Conservation (phyloP, 495 filamentous ascomycete genomes). For the Penicillium taxi region DNA sequence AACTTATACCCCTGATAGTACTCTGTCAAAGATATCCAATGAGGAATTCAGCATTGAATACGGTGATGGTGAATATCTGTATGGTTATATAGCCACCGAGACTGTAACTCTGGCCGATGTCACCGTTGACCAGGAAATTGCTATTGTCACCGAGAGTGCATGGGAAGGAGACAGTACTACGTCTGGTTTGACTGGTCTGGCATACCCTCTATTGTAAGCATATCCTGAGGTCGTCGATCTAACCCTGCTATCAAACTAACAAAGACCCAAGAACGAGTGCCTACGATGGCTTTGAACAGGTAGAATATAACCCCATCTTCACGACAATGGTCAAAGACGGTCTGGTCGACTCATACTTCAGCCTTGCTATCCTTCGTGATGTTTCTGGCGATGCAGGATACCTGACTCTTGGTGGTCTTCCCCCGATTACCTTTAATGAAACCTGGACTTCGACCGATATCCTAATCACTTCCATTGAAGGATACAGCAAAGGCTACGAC, state of each 20-base stretch:
- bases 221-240: no score
- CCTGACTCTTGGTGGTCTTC: conserved; percentile 48
- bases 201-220: conserved; percentile 40
- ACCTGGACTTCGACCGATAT: conserved; percentile 35
- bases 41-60: conserved; percentile 53
- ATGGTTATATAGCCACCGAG: conserved; percentile 47
- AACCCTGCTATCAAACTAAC: background rate
- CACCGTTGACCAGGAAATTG: conserved; percentile 46
- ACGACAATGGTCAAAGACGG: conserved; percentile 47
- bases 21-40: conserved; percentile 33
- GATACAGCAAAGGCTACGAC: conserved; percentile 17
- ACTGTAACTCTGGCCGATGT: conserved; percentile 46
- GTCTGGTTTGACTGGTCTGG: conserved; percentile 50
- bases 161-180: conserved; percentile 39
- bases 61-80: conserved; percentile 42
- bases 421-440: conserved; percentile 28
- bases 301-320: conserved; percentile 49
- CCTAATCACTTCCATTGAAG: conserved; percentile 14
- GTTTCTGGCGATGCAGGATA: conserved; percentile 18
- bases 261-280: conserved; percentile 1
- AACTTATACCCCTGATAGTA: conserved; percentile 30
- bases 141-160: conserved; percentile 37
- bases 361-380: conserved; percentile 25
- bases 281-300: background rate
- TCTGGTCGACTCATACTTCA: conserved; percentile 47